Conservation (phyloP, 2,329 filamentous ascomycete genomes). For the Aspergillus fumigatus region DNA sequence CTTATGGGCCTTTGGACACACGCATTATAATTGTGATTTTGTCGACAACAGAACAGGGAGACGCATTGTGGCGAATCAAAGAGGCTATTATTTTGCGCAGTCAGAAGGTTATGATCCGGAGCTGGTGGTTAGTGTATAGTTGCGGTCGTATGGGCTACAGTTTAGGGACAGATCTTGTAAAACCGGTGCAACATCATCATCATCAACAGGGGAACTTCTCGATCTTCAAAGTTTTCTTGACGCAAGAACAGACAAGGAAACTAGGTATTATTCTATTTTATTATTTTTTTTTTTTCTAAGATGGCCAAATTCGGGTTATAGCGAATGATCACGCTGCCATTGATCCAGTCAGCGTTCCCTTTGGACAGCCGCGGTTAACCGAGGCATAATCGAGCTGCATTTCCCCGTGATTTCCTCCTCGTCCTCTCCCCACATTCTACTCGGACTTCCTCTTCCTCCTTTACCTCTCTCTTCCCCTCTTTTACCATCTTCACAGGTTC, state of each 20-base stretch:
- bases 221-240: neutral
- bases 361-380: conserved; percentile 6
- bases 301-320: neutral
- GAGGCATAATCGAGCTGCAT: conserved; percentile 1
- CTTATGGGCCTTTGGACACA: conserved; percentile 49
- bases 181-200: neutral
- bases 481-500: neutral
- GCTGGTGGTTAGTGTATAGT: conserved; percentile 21
- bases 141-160: too few species aligned
- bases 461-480: neutral
- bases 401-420: conserved; percentile 5
- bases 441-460: neutral
- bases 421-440: neutral
- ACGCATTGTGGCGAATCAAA: conserved; percentile 39
- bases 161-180: neutral
- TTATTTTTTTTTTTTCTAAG: neutral
- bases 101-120: conserved; percentile 30
- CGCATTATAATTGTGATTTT: conserved; percentile 45
- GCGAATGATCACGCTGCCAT: neutral
- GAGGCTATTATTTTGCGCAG: conserved; percentile 40
- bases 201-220: neutral
- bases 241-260: neutral
- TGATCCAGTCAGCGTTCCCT: neutral
- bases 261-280: neutral
- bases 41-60: conserved; percentile 26